These are phyloP conservation scores for Anthracocystis setariae DNA, from an alignment of 1,284 basidiomycete species.

Conservation along the genomic window DNA sequence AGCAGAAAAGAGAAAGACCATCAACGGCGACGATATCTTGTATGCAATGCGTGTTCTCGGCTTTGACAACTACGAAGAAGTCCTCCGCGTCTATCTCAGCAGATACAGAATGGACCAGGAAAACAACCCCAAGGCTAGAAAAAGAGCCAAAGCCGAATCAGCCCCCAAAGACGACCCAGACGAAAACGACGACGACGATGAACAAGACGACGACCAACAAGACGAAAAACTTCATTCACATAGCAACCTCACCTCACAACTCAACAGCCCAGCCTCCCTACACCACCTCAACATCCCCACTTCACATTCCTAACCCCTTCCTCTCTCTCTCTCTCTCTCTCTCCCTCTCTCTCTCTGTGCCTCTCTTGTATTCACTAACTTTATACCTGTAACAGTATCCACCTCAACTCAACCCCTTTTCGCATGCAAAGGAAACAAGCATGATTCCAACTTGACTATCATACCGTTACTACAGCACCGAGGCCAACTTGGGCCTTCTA, in stretches of 20 bases:
- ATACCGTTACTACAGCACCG: slow-evolving; percentile 16
- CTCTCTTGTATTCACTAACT: slow-evolving; percentile 2
- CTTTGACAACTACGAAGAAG: slow-evolving; percentile 93
- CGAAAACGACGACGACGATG: slow-evolving; percentile 3
- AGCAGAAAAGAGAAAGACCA: slow-evolving; percentile 85
- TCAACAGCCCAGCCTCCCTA: slow-evolving; percentile 13
- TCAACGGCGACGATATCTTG: slow-evolving; percentile 85
- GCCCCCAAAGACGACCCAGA: slow-evolving; percentile 3
- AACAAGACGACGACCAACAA: background rate
- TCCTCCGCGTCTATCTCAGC: slow-evolving; percentile 85
- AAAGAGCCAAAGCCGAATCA: slow-evolving; percentile 1
- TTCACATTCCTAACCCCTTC: slow-evolving; percentile 1
- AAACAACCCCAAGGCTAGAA: slow-evolving; percentile 20
- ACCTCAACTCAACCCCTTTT: background rate
- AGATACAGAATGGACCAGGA: slow-evolving; percentile 70
- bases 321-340: too few relatives aligned
- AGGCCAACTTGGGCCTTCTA: slow-evolving; percentile 17
- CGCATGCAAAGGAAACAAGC: background rate
- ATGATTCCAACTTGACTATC: background rate
- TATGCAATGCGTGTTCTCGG: slow-evolving; percentile 88
- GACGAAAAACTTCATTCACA: background rate
- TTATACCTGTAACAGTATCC: slow-evolving; percentile 10
- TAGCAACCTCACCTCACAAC: background rate
- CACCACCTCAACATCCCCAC: slow-evolving; percentile 3
- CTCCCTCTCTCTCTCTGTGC: too few relatives aligned